Evolutionary conservation across 139 green algal species (phyloP), one percentile per base, ranked within the genome.

Genomic region (Volvox africanus): DNA sequence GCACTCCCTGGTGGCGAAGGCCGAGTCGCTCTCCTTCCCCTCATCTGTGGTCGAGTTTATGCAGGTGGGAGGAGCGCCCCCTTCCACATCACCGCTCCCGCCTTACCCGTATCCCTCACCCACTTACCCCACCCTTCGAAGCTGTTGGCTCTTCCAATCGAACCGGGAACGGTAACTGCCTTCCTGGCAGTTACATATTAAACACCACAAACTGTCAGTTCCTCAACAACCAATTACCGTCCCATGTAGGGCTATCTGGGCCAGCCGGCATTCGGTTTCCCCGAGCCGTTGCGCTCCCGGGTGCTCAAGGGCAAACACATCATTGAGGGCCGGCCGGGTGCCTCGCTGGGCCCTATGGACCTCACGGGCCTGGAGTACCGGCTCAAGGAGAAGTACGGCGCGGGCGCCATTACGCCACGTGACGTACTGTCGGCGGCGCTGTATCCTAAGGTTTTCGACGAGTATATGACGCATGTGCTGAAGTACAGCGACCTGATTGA

Each of bases 381-480:
- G 22, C 92, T 96, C 24, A 89, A 92, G 80, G 83, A 79, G 37
- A 97, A 97, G 93, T 97, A 97, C 88, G 95, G 92, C 73, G 75
- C 75, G n/a, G 44, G 80, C 67, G 80, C 76, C 88, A 96, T 98
- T 86, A 92, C 61, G 33, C 37, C 92, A 65, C 92, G 93, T n/a
- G 97, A 99, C 88, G 96, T 98, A 68, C 94, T 99, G 21, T 96
- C 91, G 28, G 94, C 96, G 22, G 96, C 96, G 30, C 93, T 99
- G 65, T 99, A 99, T 94, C 97, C 98, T 92, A 96, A 97, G 90
- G 82, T 98, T 65, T 98, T 97, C 92, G 95, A 97, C 69, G 97
- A 98, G 86, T 98, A 96, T 93, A 94, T 94, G 95, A 80, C 88
- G 24, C 94, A 94, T 78, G 85, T 92, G 68, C 84, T 96, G 61